Conservation (phyloP, 2,329 filamentous ascomycete genomes). For the Botrytis deweyae region DNA sequence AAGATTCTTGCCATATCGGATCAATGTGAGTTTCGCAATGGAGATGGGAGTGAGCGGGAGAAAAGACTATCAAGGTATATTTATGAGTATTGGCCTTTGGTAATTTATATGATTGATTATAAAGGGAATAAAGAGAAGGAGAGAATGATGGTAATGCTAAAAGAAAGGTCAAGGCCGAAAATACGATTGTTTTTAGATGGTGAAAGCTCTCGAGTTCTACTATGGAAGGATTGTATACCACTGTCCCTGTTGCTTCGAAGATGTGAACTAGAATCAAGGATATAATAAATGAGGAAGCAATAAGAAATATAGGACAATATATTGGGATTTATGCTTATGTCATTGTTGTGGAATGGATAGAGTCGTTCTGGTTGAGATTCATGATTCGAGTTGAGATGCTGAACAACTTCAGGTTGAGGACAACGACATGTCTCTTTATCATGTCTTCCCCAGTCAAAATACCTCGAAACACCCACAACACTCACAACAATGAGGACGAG, state of each 20-base stretch:
- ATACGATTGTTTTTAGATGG: background rate
- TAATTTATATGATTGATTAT: background rate
- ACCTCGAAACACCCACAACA: background rate
- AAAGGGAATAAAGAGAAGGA: too few species aligned
- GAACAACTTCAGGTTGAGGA: too few species aligned
- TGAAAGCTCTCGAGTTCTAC: background rate
- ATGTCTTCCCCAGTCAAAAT: background rate
- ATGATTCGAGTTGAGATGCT: background rate
- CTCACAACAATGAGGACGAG: background rate
- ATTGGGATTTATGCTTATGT: background rate
- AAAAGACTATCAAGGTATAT: background rate
- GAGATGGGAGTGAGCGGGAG: background rate
- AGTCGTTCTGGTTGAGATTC: background rate
- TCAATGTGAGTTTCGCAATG: background rate
- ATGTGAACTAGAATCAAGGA: background rate
- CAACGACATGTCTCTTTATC: background rate
- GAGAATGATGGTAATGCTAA: too few species aligned
- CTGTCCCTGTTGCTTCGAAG: background rate
- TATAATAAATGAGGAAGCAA: background rate
- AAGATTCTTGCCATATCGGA: background rate
- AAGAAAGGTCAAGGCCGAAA: background rate
- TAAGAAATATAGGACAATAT: too few species aligned
- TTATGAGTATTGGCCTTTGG: background rate
- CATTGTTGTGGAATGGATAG: background rate
- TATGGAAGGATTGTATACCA: background rate